Base-by-base conservation (phyloP, 495 filamentous ascomycete genomes). In the Xylaria palmicola region DNA sequence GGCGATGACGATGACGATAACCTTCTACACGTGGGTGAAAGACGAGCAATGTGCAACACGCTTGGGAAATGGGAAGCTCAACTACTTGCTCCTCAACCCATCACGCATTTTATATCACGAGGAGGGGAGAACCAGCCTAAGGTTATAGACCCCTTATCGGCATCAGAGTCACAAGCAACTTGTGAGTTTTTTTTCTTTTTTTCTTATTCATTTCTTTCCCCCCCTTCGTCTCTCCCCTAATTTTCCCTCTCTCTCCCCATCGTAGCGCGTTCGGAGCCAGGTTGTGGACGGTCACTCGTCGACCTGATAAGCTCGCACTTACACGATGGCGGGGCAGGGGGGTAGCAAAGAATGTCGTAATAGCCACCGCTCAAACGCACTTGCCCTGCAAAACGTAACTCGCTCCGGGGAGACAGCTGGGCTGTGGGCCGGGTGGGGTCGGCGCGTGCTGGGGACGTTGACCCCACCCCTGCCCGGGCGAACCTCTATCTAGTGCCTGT, bases 331-430 rank as follows among this genome's bases (percentile, higher is more conserved):
- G 56, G 56, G 47, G 56, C n/a, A 6, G 17, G 12, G 27, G 29
- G 55, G 8, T 6, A 47, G 27, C 40, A 45, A 49, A 50, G 20
- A 13, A 59, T 59, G 56, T 59, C 56, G 56, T 59, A 59, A 59
- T 59, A 58, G 55, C 22, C 30, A 59, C 17, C 9, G 19, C 15
- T 20, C 40, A 2, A 12, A 12, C 48, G 15, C 1, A 19, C 40
- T 37, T 37, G 19, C 29, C 17, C 53, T n/a, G n/a, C n/a, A n/a
- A n/a, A n/a, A n/a, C n/a, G n/a, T n/a, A n/a, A n/a, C n/a, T n/a
- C n/a, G n/a, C n/a, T n/a, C n/a, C n/a, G n/a, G n/a, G n/a, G n/a
- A n/a, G n/a, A n/a, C n/a, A n/a, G n/a, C n/a, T n/a, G n/a, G n/a
- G n/a, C n/a, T n/a, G n/a, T n/a, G n/a, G n/a, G n/a, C n/a, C n/a